Percentiles rank a stretch among this genome's conserved stretches.
These are phyloP conservation scores for Sclerotinia glacialis DNA, from an alignment of 2,329 filamentous ascomycete genomes.

Conservation along the genomic window DNA sequence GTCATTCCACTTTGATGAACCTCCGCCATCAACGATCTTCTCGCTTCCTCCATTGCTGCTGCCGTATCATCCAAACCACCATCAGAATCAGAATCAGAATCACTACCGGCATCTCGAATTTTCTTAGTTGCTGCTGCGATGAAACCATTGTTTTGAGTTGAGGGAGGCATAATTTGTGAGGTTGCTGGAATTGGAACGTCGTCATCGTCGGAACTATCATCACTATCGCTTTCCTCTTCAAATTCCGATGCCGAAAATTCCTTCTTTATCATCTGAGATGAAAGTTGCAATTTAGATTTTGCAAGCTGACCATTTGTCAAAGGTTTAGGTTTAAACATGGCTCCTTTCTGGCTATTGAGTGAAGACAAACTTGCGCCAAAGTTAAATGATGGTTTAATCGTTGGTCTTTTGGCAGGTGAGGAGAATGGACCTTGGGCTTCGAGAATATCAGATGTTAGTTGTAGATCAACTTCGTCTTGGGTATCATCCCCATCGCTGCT, in stretches of 20 bases:
- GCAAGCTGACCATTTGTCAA: conserved; percentile 14
- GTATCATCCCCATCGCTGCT: conserved; percentile 29
- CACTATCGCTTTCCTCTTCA: conserved; percentile 26
- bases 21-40: conserved; percentile 12
- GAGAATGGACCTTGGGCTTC: conserved; percentile 27
- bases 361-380: conserved; percentile 32
- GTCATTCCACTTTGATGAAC: conserved; percentile 1
- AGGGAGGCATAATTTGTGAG: conserved; percentile 1
- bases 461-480: conserved; percentile 35
- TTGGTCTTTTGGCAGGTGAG: conserved; percentile 23
- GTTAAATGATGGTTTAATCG: conserved; percentile 28
- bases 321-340: conserved; percentile 20
- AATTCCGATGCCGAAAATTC: conserved; percentile 27
- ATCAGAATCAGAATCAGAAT: conserved; percentile 22
- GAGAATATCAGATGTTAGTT: conserved; percentile 37
- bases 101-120: conserved; percentile 3
- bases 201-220: conserved; percentile 22
- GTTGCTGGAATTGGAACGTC: conserved; percentile 2
- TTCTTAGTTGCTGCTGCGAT: not conserved
- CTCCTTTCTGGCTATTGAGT: conserved; percentile 24
- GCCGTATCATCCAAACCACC: not conserved
- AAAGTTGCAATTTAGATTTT: conserved; percentile 17
- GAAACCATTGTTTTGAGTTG: not conserved
- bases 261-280: conserved; percentile 19
- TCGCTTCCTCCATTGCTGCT: conserved; percentile 1